Evolutionary conservation across 1,284 basidiomycete species (phyloP).

Genomic region (Kwoniella shivajii): DNA sequence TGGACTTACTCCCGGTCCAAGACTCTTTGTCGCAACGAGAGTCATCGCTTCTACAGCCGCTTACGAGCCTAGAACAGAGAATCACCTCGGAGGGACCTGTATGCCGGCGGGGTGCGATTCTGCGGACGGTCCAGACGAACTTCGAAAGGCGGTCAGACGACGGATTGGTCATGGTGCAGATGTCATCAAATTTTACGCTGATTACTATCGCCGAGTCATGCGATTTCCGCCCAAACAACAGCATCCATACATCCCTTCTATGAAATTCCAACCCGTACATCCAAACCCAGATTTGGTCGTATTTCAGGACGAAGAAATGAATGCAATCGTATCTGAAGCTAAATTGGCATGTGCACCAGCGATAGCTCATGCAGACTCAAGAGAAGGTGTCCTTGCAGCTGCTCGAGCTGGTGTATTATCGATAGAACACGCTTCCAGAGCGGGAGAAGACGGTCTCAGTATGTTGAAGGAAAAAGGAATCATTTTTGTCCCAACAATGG

Average conservation of each 20-base stretch:
- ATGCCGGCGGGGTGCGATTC: slow-evolving; percentile 7
- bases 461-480: slow-evolving; percentile 1
- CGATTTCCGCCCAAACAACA: slow-evolving; percentile 8
- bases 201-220: slow-evolving; percentile 9
- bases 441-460: not conserved
- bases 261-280: slow-evolving; percentile 2
- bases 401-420: not conserved
- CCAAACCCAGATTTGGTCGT: slow-evolving; percentile 4
- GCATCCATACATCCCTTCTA: slow-evolving; percentile 2
- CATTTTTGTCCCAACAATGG: slow-evolving; percentile 3
- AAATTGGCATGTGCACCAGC: slow-evolving; percentile 1
- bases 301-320: slow-evolving; percentile 6
- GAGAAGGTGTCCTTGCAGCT: slow-evolving; percentile 2
- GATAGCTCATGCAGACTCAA: slow-evolving; percentile 2
- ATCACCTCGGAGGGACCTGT: slow-evolving; percentile 7
- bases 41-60: slow-evolving; percentile 4
- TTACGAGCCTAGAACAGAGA: slow-evolving; percentile 6
- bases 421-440: slow-evolving; percentile 6
- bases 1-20: slow-evolving; percentile 3
- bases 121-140: slow-evolving; percentile 6
- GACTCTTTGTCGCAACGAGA: slow-evolving; percentile 4
- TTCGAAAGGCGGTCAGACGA: slow-evolving; percentile 4
- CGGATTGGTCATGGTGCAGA: slow-evolving; percentile 7
- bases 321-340: slow-evolving; percentile 4
- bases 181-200: slow-evolving; percentile 8